These are phyloP conservation scores for Ceratobasidium sp. DNA, from an alignment of 1,284 basidiomycete species.

Conservation along the genomic window DNA sequence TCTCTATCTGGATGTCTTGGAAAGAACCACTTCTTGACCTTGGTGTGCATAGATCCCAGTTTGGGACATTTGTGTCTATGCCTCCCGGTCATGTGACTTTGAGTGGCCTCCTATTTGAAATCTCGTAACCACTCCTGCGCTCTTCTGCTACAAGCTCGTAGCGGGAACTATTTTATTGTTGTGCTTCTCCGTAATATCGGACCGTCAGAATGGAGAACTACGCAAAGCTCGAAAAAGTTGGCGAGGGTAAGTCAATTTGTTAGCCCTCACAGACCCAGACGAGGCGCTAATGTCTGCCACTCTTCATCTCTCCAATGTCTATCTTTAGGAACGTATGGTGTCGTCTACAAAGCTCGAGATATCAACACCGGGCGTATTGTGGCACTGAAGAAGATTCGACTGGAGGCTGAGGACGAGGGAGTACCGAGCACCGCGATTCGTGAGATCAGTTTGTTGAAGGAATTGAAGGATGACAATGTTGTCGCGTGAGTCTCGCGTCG, in stretches of 20 bases:
- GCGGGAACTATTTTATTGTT: no score
- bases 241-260: slow-evolving; percentile 58
- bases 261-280: neutral
- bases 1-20: no score
- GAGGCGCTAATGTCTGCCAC: slow-evolving; percentile 26
- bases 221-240: slow-evolving; percentile 67
- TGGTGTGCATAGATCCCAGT: no score
- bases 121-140: no score
- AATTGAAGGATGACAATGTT: slow-evolving; percentile 95
- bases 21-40: no score
- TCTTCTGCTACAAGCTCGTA: no score
- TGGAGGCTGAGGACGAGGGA: slow-evolving; percentile 98
- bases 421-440: slow-evolving; percentile 98
- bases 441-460: slow-evolving; percentile 97
- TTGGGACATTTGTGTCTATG: no score
- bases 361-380: slow-evolving; percentile 82
- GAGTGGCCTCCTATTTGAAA: no score
- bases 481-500: slow-evolving; percentile 72
- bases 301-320: neutral
- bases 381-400: slow-evolving; percentile 97
- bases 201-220: slow-evolving; percentile 64
- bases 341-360: slow-evolving; percentile 94
- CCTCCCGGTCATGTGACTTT: no score
- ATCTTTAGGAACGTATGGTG: slow-evolving; percentile 93
- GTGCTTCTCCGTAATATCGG: no score